These are phyloP conservation scores for Rosellinia necatrix DNA, from an alignment of 2,329 filamentous ascomycete genomes.

Conservation along the genomic window DNA sequence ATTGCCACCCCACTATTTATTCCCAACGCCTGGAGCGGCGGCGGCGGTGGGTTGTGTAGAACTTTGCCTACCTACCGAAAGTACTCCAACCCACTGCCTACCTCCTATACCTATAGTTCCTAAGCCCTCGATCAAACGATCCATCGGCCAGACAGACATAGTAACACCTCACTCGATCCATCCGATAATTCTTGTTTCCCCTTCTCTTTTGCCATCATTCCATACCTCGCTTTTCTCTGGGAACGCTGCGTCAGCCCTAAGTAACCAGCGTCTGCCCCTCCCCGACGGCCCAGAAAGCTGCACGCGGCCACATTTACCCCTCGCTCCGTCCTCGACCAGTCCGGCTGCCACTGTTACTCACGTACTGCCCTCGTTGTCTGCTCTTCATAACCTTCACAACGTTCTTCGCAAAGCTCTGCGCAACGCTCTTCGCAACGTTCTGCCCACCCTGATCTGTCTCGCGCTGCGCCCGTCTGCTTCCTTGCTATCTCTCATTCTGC, in stretches of 20 bases:
- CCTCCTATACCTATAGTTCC: slow-evolving; percentile 5
- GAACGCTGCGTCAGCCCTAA: background rate
- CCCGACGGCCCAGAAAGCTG: background rate
- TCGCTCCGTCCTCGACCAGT: slow-evolving; percentile 21
- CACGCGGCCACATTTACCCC: slow-evolving; percentile 16
- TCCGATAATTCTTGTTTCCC: slow-evolving; percentile 13
- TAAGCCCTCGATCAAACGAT: too few species aligned
- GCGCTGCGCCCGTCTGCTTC: background rate
- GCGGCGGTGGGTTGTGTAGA: background rate
- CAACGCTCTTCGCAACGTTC: slow-evolving; percentile 1
- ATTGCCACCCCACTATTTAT: slow-evolving; percentile 26
- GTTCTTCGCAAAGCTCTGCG: too few species aligned
- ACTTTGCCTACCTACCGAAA: slow-evolving; percentile 1
- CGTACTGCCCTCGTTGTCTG: background rate
- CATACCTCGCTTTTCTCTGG: slow-evolving; percentile 8
- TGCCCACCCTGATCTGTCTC: background rate
- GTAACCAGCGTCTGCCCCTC: background rate
- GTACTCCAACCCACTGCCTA: slow-evolving; percentile 11
- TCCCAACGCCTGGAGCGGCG: slow-evolving; percentile 1
- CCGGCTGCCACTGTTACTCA: background rate
- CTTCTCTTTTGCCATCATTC: slow-evolving; percentile 9
- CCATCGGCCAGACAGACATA: slow-evolving; percentile 1
- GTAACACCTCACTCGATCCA: slow-evolving; percentile 3
- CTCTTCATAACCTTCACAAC: background rate
- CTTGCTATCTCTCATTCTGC: slow-evolving; percentile 6